A percentile compares a stretch with the other conserved stretches of the same genome.
These are phyloP conservation scores for Chlorophyllum brunneum DNA, from an alignment of 768 basidiomycete genomes.

Conservation along the genomic window DNA sequence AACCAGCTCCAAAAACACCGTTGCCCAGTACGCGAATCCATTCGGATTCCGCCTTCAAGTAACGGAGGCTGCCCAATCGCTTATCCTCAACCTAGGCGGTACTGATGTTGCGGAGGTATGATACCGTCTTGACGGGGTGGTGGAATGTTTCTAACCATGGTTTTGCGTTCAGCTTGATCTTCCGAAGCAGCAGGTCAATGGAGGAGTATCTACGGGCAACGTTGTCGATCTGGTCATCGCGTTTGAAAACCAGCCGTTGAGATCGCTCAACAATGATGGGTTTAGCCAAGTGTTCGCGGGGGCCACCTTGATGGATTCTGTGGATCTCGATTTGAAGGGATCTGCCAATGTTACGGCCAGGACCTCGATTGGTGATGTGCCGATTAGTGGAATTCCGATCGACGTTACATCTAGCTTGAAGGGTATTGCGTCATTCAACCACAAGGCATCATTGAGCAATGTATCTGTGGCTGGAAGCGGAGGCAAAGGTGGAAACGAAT, in stretches of 20 bases:
- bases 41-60: conserved; percentile 76
- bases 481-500: conserved; percentile 56
- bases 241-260: conserved; percentile 53
- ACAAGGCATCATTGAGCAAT: conserved; percentile 47
- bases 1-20: conserved; percentile 50
- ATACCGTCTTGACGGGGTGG: neutral
- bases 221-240: conserved; percentile 53
- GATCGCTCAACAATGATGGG: conserved; percentile 48
- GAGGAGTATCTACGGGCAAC: conserved; percentile 70
- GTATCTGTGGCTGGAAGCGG: conserved; percentile 64
- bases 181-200: conserved; percentile 43
- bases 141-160: neutral
- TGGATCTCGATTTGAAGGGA: conserved; percentile 50
- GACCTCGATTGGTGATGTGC: conserved; percentile 63
- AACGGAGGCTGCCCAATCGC: conserved; percentile 47
- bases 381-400: conserved; percentile 62
- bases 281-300: conserved; percentile 56
- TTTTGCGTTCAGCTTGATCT: conserved; percentile 39
- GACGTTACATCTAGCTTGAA: conserved; percentile 52
- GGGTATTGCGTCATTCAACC: conserved; percentile 59
- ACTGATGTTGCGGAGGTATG: conserved; percentile 50
- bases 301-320: conserved; percentile 45
- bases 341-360: conserved; percentile 54
- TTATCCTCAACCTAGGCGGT: conserved; percentile 46
- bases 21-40: conserved; percentile 66